phyloP scores from a whole-genome alignment of 2,329 filamentous ascomycete species.

The Sclerotinia glacialis region DNA sequence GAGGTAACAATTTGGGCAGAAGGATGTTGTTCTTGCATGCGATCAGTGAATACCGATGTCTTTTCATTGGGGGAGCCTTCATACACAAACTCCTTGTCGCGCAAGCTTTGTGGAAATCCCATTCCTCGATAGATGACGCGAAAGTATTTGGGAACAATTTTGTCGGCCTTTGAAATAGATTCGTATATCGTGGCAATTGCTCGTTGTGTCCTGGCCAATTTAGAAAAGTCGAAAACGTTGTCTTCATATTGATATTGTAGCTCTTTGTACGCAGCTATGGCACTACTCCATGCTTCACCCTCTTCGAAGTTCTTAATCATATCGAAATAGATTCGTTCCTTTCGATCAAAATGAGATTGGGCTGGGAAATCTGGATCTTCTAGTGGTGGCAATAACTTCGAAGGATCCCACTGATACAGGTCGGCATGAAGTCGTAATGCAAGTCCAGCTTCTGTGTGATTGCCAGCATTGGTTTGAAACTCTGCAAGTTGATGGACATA shows the following conservation, averaged over 20 bases:
- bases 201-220: conserved; percentile 82
- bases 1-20: conserved; percentile 75
- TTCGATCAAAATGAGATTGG: conserved; percentile 87
- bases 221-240: conserved; percentile 86
- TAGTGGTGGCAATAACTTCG: conserved; percentile 62
- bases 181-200: conserved; percentile 94
- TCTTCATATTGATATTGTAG: conserved; percentile 87
- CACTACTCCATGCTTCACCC: conserved; percentile 89
- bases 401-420: conserved; percentile 85
- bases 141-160: conserved; percentile 80
- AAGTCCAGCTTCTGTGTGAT: conserved; percentile 83
- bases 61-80: conserved; percentile 77
- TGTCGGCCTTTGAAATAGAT: conserved; percentile 77
- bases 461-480: conserved; percentile 71
- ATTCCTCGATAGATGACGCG: conserved; percentile 85
- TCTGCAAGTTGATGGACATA: conserved; percentile 90
- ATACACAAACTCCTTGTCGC: conserved; percentile 91
- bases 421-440: conserved; percentile 89
- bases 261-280: conserved; percentile 83
- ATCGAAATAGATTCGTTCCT: conserved; percentile 86
- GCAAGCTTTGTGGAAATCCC: conserved; percentile 75
- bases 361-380: conserved; percentile 73
- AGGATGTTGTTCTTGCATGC: conserved; percentile 88
- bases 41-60: conserved; percentile 78
- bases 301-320: conserved; percentile 96